A percentile compares a stretch with the other conserved stretches of the same genome.
Conservation (phyloP, 164 flowering plant genomes). For the Macadamia integrifolia region DNA sequence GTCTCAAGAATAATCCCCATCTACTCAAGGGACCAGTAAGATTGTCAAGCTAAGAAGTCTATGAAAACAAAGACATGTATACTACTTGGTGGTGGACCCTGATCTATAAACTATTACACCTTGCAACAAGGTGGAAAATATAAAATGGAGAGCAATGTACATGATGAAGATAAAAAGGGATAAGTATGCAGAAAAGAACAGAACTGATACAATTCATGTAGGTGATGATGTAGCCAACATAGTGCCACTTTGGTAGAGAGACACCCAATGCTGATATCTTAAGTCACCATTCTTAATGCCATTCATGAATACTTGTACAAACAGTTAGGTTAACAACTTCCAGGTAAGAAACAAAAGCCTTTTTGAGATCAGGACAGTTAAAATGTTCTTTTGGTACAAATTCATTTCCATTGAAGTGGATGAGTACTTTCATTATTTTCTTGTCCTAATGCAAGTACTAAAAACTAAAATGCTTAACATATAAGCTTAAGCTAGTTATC, state of each 20-base stretch:
- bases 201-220: too few species aligned
- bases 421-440: too few species aligned
- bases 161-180: too few species aligned
- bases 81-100: background rate
- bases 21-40: background rate
- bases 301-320: background rate
- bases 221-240: too few species aligned
- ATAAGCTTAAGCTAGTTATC: background rate
- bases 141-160: too few species aligned
- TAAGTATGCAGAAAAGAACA: too few species aligned
- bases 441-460: background rate
- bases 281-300: background rate
- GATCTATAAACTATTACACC: background rate
- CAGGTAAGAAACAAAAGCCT: too few species aligned
- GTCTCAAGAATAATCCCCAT: background rate
- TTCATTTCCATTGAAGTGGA: too few species aligned
- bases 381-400: too few species aligned
- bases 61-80: background rate
- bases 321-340: too few species aligned
- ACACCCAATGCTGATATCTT: background rate
- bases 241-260: background rate
- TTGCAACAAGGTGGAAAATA: background rate
- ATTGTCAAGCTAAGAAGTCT: background rate
- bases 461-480: background rate
- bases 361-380: too few species aligned